Evolutionary conservation across 345 rosid genomes (phyloP), one percentile per base, ranked within the genome.

Genomic region (Tarenaya hassleriana): DNA sequence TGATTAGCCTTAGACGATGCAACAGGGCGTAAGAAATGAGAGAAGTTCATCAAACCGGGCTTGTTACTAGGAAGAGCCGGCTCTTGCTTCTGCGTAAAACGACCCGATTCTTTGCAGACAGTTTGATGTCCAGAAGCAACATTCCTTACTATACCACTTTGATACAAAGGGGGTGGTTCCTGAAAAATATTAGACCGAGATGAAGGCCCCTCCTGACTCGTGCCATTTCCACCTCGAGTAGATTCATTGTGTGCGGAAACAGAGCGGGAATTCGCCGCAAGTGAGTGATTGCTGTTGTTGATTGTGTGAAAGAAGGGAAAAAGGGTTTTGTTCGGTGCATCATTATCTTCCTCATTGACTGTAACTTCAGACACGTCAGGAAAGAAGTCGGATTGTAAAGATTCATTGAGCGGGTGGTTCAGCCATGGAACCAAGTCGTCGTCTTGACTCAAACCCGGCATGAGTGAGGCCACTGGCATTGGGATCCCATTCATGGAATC

Each of bases 351-450:
- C 63, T 70, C 81, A 46, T 70, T 73, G 45, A 56, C 73, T 33
- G 68, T 57, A 49, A 84, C 75, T 8, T 82, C 91, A 14, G 91
- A 75, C 11, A 80, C 63, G 34, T 82, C 91, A 27, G 69, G 55
- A 51, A 81, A 73, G 67, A 81, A 75, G 52, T 79, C 80, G 17
- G 84, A 62, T 33, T 80, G 29, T 24, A 24, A 68, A 54, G 72
- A 86, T 54, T 70, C 82, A 58, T 64, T 77, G 4, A 77, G 35
- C 3, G 83, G 29, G 70, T 70, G 76, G 62, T 70, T 64, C 67
- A 82, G 47, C 95, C 94, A 86, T 47, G 81, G 90, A 43, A 70
- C 83, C 47, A 72, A 63, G 46, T 86, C 78, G 63, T 86, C 86
- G 21, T 78, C 88, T 64, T 74, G 83, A 73, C 66, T 68, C 72